These are phyloP conservation scores for Beauveria scarabaeidicola DNA, from an alignment of 2,329 filamentous ascomycete genomes.

Conservation along the genomic window DNA sequence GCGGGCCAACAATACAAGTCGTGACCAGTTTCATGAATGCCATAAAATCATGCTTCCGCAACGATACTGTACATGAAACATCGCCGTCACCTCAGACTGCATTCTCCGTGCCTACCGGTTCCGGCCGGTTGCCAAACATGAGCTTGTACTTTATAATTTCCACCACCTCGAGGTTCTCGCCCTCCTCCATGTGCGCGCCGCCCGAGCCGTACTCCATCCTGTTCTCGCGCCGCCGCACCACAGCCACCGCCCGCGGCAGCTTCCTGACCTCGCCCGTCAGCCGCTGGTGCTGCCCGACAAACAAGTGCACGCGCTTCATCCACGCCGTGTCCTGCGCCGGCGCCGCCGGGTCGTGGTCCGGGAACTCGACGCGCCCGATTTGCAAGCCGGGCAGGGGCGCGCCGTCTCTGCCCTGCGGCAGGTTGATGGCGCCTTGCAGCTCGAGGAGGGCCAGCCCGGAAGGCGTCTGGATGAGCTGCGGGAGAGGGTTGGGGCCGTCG, in stretches of 20 bases:
- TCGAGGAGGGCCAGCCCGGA: slow-evolving; percentile 84
- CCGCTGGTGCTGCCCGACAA: slow-evolving; percentile 80
- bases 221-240: slow-evolving; percentile 56
- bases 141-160: slow-evolving; percentile 85
- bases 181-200: slow-evolving; percentile 27
- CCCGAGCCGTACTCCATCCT: slow-evolving; percentile 31
- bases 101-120: slow-evolving; percentile 59
- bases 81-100: slow-evolving; percentile 15
- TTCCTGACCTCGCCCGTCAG: slow-evolving; percentile 88
- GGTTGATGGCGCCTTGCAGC: slow-evolving; percentile 83
- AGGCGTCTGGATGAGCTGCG: slow-evolving; percentile 77
- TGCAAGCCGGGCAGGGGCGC: slow-evolving; percentile 22
- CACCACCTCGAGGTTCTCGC: slow-evolving; percentile 64
- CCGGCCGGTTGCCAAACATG: slow-evolving; percentile 73
- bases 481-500: slow-evolving; percentile 49
- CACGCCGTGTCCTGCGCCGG: slow-evolving; percentile 49
- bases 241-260: slow-evolving; percentile 65
- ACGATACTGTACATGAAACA: background rate
- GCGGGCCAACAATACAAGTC: background rate
- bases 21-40: background rate
- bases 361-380: slow-evolving; percentile 71
- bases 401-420: slow-evolving; percentile 40
- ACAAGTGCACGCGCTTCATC: slow-evolving; percentile 87
- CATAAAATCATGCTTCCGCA: background rate
- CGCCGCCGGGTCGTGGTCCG: slow-evolving; percentile 52